phyloP scores from a whole-genome alignment of 2,329 filamentous ascomycete species.

The Epichloe gansuensis region DNA sequence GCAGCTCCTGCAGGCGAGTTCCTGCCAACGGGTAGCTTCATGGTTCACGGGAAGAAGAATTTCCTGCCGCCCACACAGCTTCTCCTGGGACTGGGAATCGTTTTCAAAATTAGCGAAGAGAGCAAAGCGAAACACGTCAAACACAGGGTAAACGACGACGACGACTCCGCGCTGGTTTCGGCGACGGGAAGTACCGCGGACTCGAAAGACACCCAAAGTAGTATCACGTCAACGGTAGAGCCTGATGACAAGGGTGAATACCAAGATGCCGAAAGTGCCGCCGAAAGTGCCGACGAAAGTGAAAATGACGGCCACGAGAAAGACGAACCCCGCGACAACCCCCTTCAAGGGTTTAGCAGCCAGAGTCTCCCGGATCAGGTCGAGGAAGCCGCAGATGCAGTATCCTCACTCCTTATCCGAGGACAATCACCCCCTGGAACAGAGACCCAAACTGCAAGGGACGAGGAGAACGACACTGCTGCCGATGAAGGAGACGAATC shows the following conservation, averaged over 20 bases:
- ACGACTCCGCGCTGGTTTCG: conserved; percentile 8
- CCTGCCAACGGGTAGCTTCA: conserved; percentile 64
- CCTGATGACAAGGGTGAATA: conserved; percentile 16
- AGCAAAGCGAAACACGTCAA: conserved; percentile 72
- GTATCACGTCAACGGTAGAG: conserved; percentile 9
- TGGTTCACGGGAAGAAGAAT: conserved; percentile 77
- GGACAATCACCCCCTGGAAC: conserved; percentile 6
- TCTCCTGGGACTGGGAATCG: conserved; percentile 71
- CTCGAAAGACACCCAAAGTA: conserved; percentile 8
- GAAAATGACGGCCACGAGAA: conserved; percentile 14
- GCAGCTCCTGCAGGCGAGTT: conserved; percentile 69
- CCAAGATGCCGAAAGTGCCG: conserved; percentile 12
- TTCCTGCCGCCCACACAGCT: conserved; percentile 79
- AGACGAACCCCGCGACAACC: conserved; percentile 22
- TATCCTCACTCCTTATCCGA: conserved; percentile 14
- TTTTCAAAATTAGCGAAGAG: conserved; percentile 82
- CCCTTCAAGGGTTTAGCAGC: conserved; percentile 19
- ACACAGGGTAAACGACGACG: conserved; percentile 34
- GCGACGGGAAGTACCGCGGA: conserved; percentile 7
- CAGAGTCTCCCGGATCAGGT: conserved; percentile 14
- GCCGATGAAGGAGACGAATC: conserved; percentile 5
- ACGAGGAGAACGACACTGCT: neutral
- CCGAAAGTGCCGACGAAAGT: conserved; percentile 12
- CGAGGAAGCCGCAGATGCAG: conserved; percentile 13
- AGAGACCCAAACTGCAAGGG: neutral